Evolutionary conservation across 345 rosid genomes (phyloP).

Genomic region (Anacardium occidentale): DNA sequence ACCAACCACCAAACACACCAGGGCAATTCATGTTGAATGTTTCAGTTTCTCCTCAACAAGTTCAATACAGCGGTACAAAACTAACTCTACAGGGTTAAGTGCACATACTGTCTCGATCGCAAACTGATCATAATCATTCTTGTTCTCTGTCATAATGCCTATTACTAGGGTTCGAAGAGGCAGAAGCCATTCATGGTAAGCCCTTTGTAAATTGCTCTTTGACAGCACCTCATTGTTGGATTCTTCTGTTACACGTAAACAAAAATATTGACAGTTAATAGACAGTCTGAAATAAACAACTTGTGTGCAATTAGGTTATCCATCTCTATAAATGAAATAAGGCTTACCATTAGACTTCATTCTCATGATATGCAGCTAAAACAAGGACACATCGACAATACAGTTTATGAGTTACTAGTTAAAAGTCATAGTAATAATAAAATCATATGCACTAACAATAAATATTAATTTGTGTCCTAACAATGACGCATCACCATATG

Average conservation of each 20-base stretch:
- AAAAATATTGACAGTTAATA: not conserved
- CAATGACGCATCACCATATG: no score
- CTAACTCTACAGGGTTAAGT: conserved; percentile 66
- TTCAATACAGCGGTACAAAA: conserved; percentile 78
- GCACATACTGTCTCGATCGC: conserved; percentile 34
- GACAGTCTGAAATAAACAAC: not conserved
- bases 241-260: conserved; percentile 42
- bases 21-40: not conserved
- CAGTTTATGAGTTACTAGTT: no score
- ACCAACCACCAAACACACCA: not conserved
- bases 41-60: conserved; percentile 73
- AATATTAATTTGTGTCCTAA: no score
- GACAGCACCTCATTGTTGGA: conserved; percentile 50
- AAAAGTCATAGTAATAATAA: no score
- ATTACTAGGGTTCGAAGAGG: conserved; percentile 69
- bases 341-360: no score
- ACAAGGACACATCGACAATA: no score
- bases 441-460: no score
- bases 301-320: no score
- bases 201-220: conserved; percentile 57
- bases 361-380: no score
- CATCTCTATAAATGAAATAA: not conserved
- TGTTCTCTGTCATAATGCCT: conserved; percentile 44
- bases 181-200: conserved; percentile 72
- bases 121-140: conserved; percentile 37